phyloP scores from a whole-genome alignment of 2,329 filamentous ascomycete species.

The Arthrinium phaeospermum region DNA sequence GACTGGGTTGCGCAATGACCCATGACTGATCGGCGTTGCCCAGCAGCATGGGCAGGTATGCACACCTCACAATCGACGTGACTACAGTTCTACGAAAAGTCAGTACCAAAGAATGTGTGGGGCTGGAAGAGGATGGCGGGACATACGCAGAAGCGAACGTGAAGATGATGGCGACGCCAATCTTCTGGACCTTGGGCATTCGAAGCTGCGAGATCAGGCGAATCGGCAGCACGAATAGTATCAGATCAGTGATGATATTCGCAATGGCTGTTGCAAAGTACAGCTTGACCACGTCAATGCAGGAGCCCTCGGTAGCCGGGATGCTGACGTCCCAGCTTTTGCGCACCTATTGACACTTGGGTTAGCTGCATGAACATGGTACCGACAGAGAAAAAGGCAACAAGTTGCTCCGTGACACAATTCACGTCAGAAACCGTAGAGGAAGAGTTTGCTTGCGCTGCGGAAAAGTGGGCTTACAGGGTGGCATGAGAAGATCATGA shows the following conservation, averaged over 20 bases:
- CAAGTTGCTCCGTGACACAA: too few relatives aligned
- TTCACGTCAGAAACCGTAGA: too few relatives aligned
- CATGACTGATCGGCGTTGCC: constrained; percentile 25
- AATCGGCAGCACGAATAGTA: constrained; percentile 50
- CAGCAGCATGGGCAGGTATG: constrained; percentile 23
- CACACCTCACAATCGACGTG: constrained; percentile 24
- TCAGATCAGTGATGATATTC: constrained; percentile 52
- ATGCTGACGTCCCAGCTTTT: not conserved
- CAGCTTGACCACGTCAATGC: constrained; percentile 22
- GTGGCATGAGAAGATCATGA: constrained; percentile 35
- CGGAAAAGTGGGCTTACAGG: constrained; percentile 30
- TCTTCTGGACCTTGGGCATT: constrained; percentile 50
- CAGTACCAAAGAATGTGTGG: not conserved
- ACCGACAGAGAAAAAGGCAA: too few relatives aligned
- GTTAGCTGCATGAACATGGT: not conserved
- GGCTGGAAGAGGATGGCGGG: not conserved
- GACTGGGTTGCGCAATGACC: constrained; percentile 21
- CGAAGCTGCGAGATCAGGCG: constrained; percentile 47
- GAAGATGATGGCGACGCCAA: constrained; percentile 47
- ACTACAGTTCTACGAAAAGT: constrained; percentile 18
- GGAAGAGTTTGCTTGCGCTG: constrained; percentile 23
- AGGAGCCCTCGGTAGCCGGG: constrained; percentile 19
- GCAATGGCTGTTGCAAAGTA: constrained; percentile 39
- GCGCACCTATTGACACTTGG: not conserved
- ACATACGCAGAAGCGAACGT: constrained; percentile 49